phyloP scores from a whole-genome alignment of 169 alveolate species.

The Eimeria sp. region DNA sequence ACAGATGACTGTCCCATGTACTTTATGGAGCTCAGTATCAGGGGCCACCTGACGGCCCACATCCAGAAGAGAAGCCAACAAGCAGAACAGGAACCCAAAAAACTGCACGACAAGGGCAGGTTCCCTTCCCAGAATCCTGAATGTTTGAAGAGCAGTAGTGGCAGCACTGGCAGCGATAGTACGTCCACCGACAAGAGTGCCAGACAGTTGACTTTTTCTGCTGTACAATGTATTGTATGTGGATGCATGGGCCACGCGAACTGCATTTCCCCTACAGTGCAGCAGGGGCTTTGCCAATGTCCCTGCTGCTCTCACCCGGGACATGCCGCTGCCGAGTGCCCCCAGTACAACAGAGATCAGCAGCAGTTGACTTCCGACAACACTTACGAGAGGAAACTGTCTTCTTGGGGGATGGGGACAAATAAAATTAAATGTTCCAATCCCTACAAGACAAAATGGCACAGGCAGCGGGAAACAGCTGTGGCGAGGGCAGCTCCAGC shows the following conservation, averaged over 20 bases:
- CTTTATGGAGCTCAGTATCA: constrained; percentile 43
- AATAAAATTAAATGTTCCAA: background rate
- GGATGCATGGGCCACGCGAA: constrained; percentile 63
- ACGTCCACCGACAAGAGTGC: background rate
- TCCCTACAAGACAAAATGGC: constrained; percentile 38
- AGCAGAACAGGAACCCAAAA: background rate
- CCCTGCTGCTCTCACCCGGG: constrained; percentile 54
- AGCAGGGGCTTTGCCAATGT: constrained; percentile 17
- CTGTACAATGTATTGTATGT: constrained; percentile 53
- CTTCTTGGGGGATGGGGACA: background rate
- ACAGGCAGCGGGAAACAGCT: background rate
- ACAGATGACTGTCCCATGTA: constrained; percentile 41
- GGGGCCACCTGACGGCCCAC: constrained; percentile 35
- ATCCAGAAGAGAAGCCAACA: constrained; percentile 23
- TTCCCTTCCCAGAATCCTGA: constrained; percentile 64
- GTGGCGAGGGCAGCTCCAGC: constrained; percentile 52
- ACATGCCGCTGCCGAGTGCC: constrained; percentile 40
- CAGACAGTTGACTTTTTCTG: background rate
- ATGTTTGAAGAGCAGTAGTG: background rate
- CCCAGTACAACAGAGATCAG: background rate
- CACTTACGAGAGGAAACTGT: background rate
- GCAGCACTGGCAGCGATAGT: constrained; percentile 21
- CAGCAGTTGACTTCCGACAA: background rate
- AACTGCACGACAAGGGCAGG: background rate
- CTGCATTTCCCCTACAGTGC: constrained; percentile 9